Base-by-base conservation (phyloP, 179 eudicot species). In the Carnegiea gigantea region DNA sequence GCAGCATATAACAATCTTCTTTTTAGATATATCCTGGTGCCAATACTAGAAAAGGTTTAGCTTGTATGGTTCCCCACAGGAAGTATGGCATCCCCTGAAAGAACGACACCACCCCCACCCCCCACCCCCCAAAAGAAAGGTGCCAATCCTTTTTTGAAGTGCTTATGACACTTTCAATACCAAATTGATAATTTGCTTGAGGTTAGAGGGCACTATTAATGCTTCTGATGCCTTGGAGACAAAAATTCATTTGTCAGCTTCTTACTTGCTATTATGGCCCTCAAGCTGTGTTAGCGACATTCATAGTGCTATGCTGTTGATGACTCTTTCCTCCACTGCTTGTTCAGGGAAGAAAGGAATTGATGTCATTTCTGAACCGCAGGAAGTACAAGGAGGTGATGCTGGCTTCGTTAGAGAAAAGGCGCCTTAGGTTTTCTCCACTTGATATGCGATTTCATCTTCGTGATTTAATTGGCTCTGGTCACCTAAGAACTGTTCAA, bases 401-500 rank as follows among this genome's bases (percentile, higher is more conserved):
- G 94, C 49, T 97, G 88, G 91, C 94, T 81, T 26, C 86, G 67
- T 77, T 97, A 79, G 99, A 97, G 87, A 91, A 92, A 86, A 92
- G 88, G 88, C 89, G 93, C 77, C 94, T 95, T 44, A 90, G 94
- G 59, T 62, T 88, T 71, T 93, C 98, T 86, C 93, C 91, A 36
- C 88, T 95, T 62, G 99, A 93, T 81, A 92, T 97, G 89, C 91
- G 99, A 87, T 97, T 97, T 90, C 99, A 97, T 88, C 88, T 95
- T 72, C 90, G 98, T 24, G 98, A 95, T 90, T 86, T 97, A 30
- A 89, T 97, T 78, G 98, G 99, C 48, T 92, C 97, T 23, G 98
- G 98, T 53, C 97, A 89, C 88, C 92, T 95, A 78, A 92, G 87
- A 85, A 93, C 97, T 36, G 77, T 82, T 81, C 90, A 93, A 82